Conservation (phyloP, 208 protist genomes). For the Wallacemonas sp. region DNA sequence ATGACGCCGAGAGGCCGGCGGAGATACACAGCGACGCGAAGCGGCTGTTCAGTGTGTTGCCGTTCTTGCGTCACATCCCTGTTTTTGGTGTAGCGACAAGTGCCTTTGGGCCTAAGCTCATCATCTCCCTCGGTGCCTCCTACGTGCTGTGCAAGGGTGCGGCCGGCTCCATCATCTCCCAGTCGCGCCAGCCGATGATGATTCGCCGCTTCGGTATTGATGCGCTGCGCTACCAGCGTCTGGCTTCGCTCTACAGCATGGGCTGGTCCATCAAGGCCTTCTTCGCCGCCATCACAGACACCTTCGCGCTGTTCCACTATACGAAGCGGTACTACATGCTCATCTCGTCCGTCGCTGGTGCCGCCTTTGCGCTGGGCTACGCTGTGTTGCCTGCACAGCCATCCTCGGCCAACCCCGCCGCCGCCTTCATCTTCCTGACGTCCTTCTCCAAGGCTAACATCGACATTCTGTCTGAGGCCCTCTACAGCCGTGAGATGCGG, state of each 20-base stretch:
- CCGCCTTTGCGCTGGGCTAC: constrained; percentile 15
- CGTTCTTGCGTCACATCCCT: constrained; percentile 25
- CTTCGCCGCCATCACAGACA: constrained; percentile 24
- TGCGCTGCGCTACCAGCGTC: constrained; percentile 23
- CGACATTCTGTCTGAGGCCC: constrained; percentile 34
- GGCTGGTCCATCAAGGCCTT: constrained; percentile 33
- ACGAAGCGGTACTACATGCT: constrained; percentile 38
- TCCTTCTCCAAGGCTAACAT: constrained; percentile 23
- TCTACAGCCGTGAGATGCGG: constrained; percentile 41
- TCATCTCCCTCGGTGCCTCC: constrained; percentile 14
- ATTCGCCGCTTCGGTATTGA: constrained; percentile 16
- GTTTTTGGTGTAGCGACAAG: constrained; percentile 12
- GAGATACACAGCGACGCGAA: constrained; percentile 8
- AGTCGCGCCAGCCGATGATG: constrained; percentile 15
- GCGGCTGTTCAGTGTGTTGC: constrained; percentile 11
- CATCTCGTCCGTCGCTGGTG: constrained; percentile 13
- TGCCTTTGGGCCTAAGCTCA: constrained; percentile 19
- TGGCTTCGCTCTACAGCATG: constrained; percentile 19
- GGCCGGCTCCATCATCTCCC: constrained; percentile 6
- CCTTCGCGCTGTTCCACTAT: constrained; percentile 29
- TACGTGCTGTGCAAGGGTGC: constrained; percentile 37
- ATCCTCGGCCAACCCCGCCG: constrained; percentile 14
- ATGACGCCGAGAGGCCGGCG: too few relatives aligned
- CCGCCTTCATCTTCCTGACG: constrained; percentile 13
- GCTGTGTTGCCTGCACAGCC: constrained; percentile 13